Evolutionary conservation across 139 green algal species (phyloP).

Genomic region (Pseudopediastrum boryanum): DNA sequence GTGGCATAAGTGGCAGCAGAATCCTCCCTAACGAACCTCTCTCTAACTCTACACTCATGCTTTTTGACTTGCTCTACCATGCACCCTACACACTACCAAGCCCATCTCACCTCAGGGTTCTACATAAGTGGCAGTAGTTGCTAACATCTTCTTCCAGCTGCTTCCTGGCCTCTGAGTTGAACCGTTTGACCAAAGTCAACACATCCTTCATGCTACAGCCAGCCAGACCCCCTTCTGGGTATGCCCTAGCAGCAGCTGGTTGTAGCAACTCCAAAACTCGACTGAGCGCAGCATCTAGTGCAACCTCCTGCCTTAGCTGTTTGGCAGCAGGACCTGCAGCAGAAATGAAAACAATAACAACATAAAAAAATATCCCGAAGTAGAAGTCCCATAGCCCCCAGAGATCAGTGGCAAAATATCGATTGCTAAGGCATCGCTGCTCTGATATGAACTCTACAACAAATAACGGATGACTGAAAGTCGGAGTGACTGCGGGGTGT

Average conservation of each 20-base stretch:
- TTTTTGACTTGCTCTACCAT: not conserved
- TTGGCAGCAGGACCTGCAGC: conserved; percentile 34
- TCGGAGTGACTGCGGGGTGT: no score
- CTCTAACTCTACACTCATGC: not conserved
- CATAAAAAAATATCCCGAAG: not conserved
- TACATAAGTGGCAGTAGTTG: conserved; percentile 14
- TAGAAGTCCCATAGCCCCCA: no score
- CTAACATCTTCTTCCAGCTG: conserved; percentile 40
- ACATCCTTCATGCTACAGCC: conserved; percentile 18
- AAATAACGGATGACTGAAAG: no score
- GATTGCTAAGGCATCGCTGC: no score
- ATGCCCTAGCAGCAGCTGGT: conserved; percentile 31
- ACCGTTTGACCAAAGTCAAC: not conserved
- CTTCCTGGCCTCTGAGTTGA: conserved; percentile 25
- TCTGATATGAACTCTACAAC: no score
- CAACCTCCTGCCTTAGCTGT: conserved; percentile 35
- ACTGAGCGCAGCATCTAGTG: conserved; percentile 37
- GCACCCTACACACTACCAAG: not conserved
- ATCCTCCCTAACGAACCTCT: no score
- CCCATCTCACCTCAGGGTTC: conserved; percentile 2
- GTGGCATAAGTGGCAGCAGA: no score
- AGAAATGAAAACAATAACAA: not conserved
- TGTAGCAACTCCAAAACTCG: conserved; percentile 46
- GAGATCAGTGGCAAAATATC: no score
- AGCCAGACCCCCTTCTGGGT: conserved; percentile 15